Conservation (phyloP, 495 filamentous ascomycete species). For the Clohesyomyces aquaticus region DNA sequence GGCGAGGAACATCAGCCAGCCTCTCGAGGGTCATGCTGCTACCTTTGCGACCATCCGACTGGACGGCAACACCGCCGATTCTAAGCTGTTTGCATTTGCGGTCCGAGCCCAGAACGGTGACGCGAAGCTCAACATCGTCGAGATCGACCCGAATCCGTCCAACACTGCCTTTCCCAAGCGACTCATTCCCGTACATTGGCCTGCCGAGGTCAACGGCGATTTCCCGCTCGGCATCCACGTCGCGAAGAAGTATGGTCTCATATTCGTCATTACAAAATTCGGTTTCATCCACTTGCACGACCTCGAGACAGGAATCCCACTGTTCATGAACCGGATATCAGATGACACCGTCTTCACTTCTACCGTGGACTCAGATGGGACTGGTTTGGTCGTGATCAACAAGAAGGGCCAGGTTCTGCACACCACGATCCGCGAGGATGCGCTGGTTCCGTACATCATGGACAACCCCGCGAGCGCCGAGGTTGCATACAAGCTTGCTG, state of each 20-base stretch:
- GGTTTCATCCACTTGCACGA: constrained; percentile 99
- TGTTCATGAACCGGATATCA: constrained; percentile 99
- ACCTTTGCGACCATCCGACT: constrained; percentile 88
- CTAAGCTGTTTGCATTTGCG: constrained; percentile 95
- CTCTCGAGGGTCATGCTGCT: constrained; percentile 96
- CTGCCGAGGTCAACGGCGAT: constrained; percentile 88
- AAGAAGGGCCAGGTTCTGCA: constrained; percentile 94
- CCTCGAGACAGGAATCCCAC: constrained; percentile 92
- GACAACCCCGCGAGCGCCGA: constrained; percentile 90
- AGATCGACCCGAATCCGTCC: constrained; percentile 88
- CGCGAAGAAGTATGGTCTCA: constrained; percentile 89
- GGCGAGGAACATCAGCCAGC: constrained; percentile 94
- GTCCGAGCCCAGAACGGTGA: constrained; percentile 77
- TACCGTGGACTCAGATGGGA: constrained; percentile 77
- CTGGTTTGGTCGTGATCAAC: constrained; percentile 92
- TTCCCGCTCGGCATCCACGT: constrained; percentile 99
- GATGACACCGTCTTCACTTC: constrained; percentile 99
- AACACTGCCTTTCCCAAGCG: constrained; percentile 92
- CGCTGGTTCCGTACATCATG: constrained; percentile 88
- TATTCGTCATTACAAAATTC: constrained; percentile 98
- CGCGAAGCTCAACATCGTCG: constrained; percentile 96
- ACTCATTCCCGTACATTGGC: constrained; percentile 97
- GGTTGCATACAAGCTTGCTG: constrained; percentile 93
- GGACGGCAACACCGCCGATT: constrained; percentile 85
- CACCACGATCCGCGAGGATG: constrained; percentile 88